Evolutionary conservation across 2,329 filamentous ascomycete genomes (phyloP), one percentile per base, ranked within the genome.

Genomic region (Domatiomyces globalis): DNA sequence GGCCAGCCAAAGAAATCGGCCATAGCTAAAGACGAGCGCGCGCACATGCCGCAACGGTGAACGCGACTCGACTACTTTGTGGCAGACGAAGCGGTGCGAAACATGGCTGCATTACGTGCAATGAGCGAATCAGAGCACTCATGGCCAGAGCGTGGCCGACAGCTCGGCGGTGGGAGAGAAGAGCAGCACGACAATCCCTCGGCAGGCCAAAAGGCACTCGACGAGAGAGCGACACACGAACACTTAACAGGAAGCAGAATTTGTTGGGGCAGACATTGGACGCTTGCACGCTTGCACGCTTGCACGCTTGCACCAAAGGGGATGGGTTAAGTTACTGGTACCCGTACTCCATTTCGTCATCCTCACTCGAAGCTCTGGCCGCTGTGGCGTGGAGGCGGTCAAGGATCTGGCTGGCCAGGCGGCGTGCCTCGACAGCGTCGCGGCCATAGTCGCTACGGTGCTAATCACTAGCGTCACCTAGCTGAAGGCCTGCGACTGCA

Each of bases 341-440:
- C n/a, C n/a, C n/a, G n/a, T n/a, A n/a, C n/a, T n/a, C n/a, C n/a
- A n/a, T n/a, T n/a, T n/a, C n/a, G n/a, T n/a, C n/a, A n/a, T n/a
- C n/a, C n/a, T n/a, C n/a, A n/a, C n/a, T n/a, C n/a, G n/a, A n/a
- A n/a, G n/a, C n/a, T n/a, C n/a, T n/a, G n/a, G n/a, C n/a, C n/a
- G n/a, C n/a, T n/a, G n/a, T n/a, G n/a, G n/a, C 22, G 22, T 25
- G 22, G 22, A 25, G 22, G 22, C 22, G 22, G 22, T 25, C 22
- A 25, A 25, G 22, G 22, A 25, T 25, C 3, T 25, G 3, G 22
- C 22, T 25, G 22, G 22, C 22, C 39, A 42, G 47, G 39, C 52
- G 53, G 52, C 56, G 56, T 54, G 56, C 51, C 10, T 25, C 39
- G 4, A 22, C 22, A 50, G 56, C 56, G n/a, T n/a, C n/a, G n/a